A percentile compares a stretch with the other conserved stretches of the same genome.
Conservation (phyloP, 352 stramenopile species). For the Phytophthora idaei region DNA sequence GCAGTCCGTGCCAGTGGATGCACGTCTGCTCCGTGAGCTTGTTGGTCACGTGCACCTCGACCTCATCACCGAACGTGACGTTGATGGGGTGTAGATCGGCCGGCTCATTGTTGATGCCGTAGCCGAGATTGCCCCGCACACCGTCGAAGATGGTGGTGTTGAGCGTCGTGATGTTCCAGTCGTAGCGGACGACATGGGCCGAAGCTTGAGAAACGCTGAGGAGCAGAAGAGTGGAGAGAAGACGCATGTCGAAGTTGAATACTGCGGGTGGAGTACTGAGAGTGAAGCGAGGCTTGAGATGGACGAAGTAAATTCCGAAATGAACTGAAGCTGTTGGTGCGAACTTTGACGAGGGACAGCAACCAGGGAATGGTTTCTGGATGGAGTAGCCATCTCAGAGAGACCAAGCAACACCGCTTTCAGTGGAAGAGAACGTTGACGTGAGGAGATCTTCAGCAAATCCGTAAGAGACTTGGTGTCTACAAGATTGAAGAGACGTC, state of each 20-base stretch:
- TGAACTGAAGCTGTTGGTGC: constrained; percentile 12
- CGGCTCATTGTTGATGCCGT: constrained; percentile 49
- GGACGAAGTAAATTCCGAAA: constrained; percentile 36
- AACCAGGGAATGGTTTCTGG: background rate
- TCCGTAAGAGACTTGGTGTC: background rate
- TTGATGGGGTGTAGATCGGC: constrained; percentile 33
- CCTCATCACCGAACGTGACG: constrained; percentile 39
- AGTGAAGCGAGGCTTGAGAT: constrained; percentile 17
- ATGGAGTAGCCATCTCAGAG: background rate
- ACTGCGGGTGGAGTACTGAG: constrained; percentile 2
- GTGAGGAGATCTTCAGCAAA: background rate
- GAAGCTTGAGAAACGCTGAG: constrained; percentile 18
- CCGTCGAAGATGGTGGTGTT: constrained; percentile 41
- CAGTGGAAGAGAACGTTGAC: no score
- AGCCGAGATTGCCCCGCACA: constrained; percentile 28
- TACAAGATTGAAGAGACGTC: background rate
- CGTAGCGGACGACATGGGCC: constrained; percentile 32
- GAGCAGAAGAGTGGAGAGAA: constrained; percentile 21
- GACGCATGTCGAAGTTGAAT: constrained; percentile 15
- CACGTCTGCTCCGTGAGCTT: constrained; percentile 46
- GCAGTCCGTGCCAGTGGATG: constrained; percentile 57
- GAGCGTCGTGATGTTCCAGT: constrained; percentile 16
- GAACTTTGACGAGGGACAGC: no score
- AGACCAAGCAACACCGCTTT: background rate
- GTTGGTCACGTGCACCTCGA: constrained; percentile 48